Evolutionary conservation across 2,329 filamentous ascomycete genomes (phyloP), one percentile per base, ranked within the genome.

Genomic region (Clarireedia paspali): DNA sequence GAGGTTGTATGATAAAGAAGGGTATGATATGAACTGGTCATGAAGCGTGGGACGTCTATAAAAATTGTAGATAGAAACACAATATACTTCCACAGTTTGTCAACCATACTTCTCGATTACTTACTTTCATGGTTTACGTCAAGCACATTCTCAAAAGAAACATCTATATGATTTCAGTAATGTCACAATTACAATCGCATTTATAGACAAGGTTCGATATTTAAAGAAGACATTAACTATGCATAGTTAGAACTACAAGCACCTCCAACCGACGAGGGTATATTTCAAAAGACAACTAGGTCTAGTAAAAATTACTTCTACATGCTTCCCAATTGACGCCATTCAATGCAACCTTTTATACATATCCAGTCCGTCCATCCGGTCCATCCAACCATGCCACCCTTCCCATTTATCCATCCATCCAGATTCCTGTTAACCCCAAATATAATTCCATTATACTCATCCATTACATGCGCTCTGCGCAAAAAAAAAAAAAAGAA

Each of bases 361-460:
- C 52, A 55, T 27, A 36, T 36, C 39, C 44, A n/a, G 30, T 39
- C 47, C 47, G 12, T 17, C 17, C 17, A n/a, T 20, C 39, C 15
- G 17, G 7, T 39, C 53, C 47, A 20, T 38, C 39, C 39, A 45
- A 20, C 51, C 42, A 15, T 24, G 27, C 42, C 9, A 27, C 48
- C 20, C 50, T 27, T 6, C 14, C 50, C 50, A 30, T 36, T 26
- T 36, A 24, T 23, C 39, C 40, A 15, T 49, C 39, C 39, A 15
- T 49, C 39, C 39, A 45, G 40, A 50, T 38, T 26, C 45, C 23
- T 23, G 44, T 24, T 24, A 12, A 55, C 47, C 53, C 47, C 44
- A 38, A 44, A 36, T 30, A 55, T 55, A 47, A 27, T 47, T 15
- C 24, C 53, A 46, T 55, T 55, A 55, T 20, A 55, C 20, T 48